phyloP scores from a whole-genome alignment of 2,329 filamentous ascomycete genomes.

The Botrytis medusae region DNA sequence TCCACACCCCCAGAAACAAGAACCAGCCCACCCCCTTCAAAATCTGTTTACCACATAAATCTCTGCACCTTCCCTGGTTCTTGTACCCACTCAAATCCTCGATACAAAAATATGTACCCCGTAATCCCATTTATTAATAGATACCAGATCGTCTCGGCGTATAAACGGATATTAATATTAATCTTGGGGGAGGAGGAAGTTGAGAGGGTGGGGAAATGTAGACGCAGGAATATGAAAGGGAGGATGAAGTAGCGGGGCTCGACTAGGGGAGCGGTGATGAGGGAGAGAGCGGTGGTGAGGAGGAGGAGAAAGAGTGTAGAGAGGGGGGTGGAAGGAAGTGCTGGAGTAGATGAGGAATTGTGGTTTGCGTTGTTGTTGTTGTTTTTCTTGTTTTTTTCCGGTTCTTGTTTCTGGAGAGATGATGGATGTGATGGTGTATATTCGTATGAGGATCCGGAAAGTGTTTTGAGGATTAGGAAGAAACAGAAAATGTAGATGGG shows the following conservation, averaged over 20 bases:
- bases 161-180: neutral
- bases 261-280: conserved; percentile 86
- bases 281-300: conserved; percentile 69
- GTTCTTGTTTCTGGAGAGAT: neutral
- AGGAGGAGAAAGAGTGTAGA: conserved; percentile 60
- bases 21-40: too few species aligned
- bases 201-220: conserved; percentile 70
- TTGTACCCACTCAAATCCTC: conserved; percentile 62
- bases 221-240: conserved; percentile 89
- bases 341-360: neutral
- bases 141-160: conserved; percentile 70
- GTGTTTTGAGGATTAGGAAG: conserved; percentile 65
- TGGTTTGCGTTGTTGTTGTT: neutral
- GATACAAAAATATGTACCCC: conserved; percentile 68
- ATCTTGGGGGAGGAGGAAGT: neutral
- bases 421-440: neutral
- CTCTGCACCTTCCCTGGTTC: conserved; percentile 60
- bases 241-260: conserved; percentile 96
- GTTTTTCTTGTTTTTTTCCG: neutral
- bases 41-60: conserved; percentile 73
- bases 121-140: conserved; percentile 62
- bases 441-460: conserved; percentile 47
- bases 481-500: conserved; percentile 69
- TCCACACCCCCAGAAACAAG: neutral
- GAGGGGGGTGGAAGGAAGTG: conserved; percentile 40